Conservation (phyloP, 768 basidiomycete species). For the Hygrocybe coccinea region DNA sequence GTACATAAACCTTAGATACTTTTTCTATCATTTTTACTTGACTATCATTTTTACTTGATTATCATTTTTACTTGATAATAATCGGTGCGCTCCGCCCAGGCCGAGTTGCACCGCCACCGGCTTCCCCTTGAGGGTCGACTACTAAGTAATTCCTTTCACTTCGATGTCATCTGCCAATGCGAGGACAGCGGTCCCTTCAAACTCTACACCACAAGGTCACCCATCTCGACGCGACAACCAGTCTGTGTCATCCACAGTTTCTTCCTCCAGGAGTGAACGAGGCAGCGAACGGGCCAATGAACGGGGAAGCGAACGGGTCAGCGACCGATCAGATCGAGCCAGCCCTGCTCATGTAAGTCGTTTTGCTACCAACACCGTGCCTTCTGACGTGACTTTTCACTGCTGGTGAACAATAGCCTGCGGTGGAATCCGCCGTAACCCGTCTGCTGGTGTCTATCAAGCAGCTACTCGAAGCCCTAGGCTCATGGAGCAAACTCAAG, state of each 20-base stretch:
- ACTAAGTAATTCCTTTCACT: no score
- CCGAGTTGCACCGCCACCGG: no score
- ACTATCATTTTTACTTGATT: no score
- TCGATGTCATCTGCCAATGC: neutral
- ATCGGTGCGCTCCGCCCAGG: no score
- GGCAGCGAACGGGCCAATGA: neutral
- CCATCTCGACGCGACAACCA: conserved; percentile 48
- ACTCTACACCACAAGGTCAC: neutral
- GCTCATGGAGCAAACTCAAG: conserved; percentile 72
- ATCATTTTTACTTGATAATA: no score
- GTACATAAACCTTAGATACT: no score
- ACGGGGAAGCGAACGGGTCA: conserved; percentile 6
- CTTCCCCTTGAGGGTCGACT: no score
- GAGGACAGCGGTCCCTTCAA: neutral
- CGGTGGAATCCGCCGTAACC: conserved; percentile 88
- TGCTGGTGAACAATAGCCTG: conserved; percentile 45
- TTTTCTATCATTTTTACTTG: no score
- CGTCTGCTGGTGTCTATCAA: conserved; percentile 92
- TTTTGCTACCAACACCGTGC: conserved; percentile 13
- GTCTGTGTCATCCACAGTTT: conserved; percentile 43
- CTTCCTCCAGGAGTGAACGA: conserved; percentile 28
- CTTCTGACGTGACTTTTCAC: conserved; percentile 8
- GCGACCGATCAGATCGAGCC: neutral
- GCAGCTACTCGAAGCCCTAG: conserved; percentile 85
- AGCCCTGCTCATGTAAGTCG: conserved; percentile 28